phyloP scores from a whole-genome alignment of 352 stramenopile genomes.

The Pythium volutum region DNA sequence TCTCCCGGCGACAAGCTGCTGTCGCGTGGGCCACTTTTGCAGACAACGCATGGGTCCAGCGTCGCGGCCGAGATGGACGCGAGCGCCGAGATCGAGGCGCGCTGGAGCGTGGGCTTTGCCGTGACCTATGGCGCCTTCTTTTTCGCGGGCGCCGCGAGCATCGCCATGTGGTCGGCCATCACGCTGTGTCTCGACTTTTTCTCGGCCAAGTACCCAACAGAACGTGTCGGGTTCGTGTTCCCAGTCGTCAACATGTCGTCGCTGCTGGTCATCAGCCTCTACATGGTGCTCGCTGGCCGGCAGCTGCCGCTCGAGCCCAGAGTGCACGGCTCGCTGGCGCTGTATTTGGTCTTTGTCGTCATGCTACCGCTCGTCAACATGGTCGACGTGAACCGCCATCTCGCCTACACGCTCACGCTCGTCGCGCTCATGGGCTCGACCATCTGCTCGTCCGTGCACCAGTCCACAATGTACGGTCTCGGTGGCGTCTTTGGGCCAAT shows the following conservation, averaged over 20 bases:
- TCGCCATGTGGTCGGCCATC: constrained; percentile 78
- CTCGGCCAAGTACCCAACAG: constrained; percentile 50
- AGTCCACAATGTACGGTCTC: constrained; percentile 71
- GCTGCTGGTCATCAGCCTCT: constrained; percentile 70
- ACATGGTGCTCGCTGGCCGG: constrained; percentile 73
- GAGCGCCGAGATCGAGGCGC: background rate
- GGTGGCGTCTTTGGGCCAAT: constrained; percentile 72
- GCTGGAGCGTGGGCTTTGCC: constrained; percentile 38
- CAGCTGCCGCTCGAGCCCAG: constrained; percentile 55
- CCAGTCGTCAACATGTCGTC: constrained; percentile 85
- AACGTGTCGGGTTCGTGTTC: constrained; percentile 76
- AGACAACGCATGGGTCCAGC: background rate
- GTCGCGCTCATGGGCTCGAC: constrained; percentile 62
- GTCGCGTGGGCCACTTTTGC: background rate
- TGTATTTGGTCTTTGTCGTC: constrained; percentile 54
- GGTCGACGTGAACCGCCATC: constrained; percentile 34
- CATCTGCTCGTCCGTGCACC: constrained; percentile 61
- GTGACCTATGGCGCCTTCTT: constrained; percentile 79
- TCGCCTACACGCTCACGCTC: constrained; percentile 59
- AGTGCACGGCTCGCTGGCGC: constrained; percentile 51
- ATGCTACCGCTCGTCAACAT: constrained; percentile 62
- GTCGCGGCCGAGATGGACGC: background rate
- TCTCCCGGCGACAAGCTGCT: background rate
- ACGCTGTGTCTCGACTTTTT: constrained; percentile 80
- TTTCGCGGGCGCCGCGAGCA: constrained; percentile 57